Evolutionary conservation across 2,329 filamentous ascomycete genomes (phyloP).

Genomic region (Penicillium sp.): DNA sequence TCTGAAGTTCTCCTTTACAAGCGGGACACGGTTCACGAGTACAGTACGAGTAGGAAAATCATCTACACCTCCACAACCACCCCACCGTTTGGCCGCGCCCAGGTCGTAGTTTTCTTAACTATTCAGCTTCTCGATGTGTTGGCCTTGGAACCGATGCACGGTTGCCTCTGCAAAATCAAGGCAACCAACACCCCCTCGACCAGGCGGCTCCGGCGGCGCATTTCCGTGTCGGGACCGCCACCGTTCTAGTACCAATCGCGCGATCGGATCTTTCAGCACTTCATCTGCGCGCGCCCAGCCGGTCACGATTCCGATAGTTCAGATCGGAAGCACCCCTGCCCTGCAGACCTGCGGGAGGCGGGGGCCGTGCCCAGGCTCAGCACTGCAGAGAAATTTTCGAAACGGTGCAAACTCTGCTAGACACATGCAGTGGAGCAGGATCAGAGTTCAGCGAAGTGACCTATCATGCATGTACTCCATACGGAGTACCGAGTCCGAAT

Average conservation of each 20-base stretch:
- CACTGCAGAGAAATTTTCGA: neutral
- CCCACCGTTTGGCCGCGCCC: neutral
- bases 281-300: slow-evolving; percentile 5
- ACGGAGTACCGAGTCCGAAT: slow-evolving; percentile 1
- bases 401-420: neutral
- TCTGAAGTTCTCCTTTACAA: neutral
- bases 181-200: slow-evolving; percentile 3
- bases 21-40: neutral
- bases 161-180: slow-evolving; percentile 8
- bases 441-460: slow-evolving; percentile 21
- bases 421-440: slow-evolving; percentile 3
- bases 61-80: neutral
- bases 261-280: neutral
- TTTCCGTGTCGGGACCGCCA: neutral
- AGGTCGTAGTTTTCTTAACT: neutral
- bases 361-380: slow-evolving; percentile 4
- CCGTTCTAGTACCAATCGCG: slow-evolving; percentile 5
- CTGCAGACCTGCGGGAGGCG: slow-evolving; percentile 4
- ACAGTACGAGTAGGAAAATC: too few species aligned
- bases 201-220: neutral
- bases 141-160: slow-evolving; percentile 1
- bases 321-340: slow-evolving; percentile 18
- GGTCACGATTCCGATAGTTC: slow-evolving; percentile 23
- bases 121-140: neutral
- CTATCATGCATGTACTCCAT: slow-evolving; percentile 19